Percentiles rank a stretch among this genome's conserved stretches.
Evolutionary conservation across 2,329 filamentous ascomycete species (phyloP).

Genomic region (Ceratocystis huliohia): DNA sequence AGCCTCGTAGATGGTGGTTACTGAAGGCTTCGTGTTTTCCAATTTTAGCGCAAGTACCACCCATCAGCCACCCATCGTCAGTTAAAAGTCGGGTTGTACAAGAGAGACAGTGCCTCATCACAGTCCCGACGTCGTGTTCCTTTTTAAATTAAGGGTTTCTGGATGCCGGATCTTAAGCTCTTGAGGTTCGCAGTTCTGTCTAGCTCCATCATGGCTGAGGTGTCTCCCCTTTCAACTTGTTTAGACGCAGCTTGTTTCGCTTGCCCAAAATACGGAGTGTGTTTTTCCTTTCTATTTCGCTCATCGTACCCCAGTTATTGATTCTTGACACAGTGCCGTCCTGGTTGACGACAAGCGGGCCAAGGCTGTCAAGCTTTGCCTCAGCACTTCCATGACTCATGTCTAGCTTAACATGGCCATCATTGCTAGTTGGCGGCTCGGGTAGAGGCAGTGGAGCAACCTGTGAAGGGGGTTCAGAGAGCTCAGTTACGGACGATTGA

Average conservation of each 20-base stretch:
- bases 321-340: constrained; percentile 62
- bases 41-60: not conserved
- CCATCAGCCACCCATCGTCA: not conserved
- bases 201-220: not conserved
- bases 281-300: constrained; percentile 51
- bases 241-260: constrained; percentile 53
- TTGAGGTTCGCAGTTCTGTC: not conserved
- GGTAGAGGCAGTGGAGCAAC: constrained; percentile 20
- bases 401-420: constrained; percentile 26
- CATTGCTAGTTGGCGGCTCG: constrained; percentile 14
- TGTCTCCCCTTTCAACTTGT: constrained; percentile 31
- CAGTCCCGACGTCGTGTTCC: not conserved
- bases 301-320: constrained; percentile 61
- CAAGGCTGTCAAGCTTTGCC: constrained; percentile 53
- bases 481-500: not conserved
- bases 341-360: constrained; percentile 60
- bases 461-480: not conserved
- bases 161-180: not conserved
- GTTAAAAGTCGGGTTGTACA: not conserved
- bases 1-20: not conserved
- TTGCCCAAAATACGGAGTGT: constrained; percentile 54
- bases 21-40: not conserved
- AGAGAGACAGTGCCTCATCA: not conserved
- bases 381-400: constrained; percentile 27
- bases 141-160: not conserved